These are phyloP conservation scores for Auricularia heimuer DNA, from an alignment of 768 basidiomycete genomes.

Conservation along the genomic window DNA sequence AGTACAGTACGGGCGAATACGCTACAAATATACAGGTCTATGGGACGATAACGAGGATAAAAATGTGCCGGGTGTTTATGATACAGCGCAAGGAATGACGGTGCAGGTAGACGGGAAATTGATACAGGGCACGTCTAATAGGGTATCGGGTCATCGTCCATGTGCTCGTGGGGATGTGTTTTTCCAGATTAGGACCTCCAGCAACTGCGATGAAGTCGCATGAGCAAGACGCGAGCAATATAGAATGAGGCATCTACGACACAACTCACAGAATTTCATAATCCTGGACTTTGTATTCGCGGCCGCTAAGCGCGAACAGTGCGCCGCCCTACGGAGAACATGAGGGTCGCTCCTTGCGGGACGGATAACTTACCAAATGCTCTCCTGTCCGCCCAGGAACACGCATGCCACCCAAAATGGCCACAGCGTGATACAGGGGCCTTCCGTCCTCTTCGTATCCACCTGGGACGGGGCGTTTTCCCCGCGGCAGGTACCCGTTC, in stretches of 20 bases:
- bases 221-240: neutral
- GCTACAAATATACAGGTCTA: neutral
- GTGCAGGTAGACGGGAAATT: too few relatives aligned
- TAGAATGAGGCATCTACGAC: neutral
- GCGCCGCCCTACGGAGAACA: neutral
- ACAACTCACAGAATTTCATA: neutral
- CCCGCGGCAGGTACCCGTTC: conserved; percentile 48
- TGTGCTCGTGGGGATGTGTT: neutral
- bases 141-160: too few relatives aligned
- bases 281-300: neutral
- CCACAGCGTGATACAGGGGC: conserved; percentile 61
- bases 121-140: too few relatives aligned
- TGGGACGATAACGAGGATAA: too few relatives aligned
- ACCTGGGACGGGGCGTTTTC: conserved; percentile 54
- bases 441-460: conserved; percentile 63
- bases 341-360: neutral
- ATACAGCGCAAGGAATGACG: neutral
- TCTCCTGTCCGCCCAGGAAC: conserved; percentile 70
- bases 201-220: neutral
- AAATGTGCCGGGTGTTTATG: neutral
- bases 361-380: conserved; percentile 32
- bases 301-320: neutral
- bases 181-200: neutral
- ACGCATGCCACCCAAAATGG: conserved; percentile 35
- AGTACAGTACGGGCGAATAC: neutral